A percentile compares a stretch with the other conserved stretches of the same genome.
Evolutionary conservation across 306 rosid species (phyloP).

Genomic region (Cucurbita argyrosperma): DNA sequence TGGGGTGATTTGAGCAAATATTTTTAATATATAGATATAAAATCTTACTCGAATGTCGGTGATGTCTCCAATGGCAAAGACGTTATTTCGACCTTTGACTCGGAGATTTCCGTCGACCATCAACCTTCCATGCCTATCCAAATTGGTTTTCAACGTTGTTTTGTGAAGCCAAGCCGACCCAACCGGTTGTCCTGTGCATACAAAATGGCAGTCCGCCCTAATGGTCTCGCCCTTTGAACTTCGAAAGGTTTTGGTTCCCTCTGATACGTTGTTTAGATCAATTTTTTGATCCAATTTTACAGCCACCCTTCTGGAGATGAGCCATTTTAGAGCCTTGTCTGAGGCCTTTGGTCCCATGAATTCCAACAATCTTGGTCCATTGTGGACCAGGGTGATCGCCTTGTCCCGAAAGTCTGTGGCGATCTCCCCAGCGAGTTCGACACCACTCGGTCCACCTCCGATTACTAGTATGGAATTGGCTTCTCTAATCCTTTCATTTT

Average conservation of each 20-base stretch:
- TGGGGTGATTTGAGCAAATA: no score
- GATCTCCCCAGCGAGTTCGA: constrained; percentile 79
- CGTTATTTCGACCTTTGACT: constrained; percentile 40
- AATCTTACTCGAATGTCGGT: constrained; percentile 38
- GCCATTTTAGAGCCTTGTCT: constrained; percentile 39
- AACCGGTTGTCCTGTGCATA: constrained; percentile 37
- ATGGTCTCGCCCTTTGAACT: constrained; percentile 48
- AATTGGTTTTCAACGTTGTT: constrained; percentile 21
- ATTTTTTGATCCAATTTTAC: constrained; percentile 47
- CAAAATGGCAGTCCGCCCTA: constrained; percentile 50
- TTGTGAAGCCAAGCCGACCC: constrained; percentile 60
- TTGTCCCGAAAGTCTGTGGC: constrained; percentile 54
- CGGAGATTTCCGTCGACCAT: constrained; percentile 47
- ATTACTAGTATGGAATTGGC: constrained; percentile 58
- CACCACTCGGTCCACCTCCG: constrained; percentile 91
- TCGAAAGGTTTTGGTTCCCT: constrained; percentile 24
- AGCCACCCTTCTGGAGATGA: constrained; percentile 39
- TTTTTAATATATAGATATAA: no score
- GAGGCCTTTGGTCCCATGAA: constrained; percentile 63
- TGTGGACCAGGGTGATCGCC: constrained; percentile 50
- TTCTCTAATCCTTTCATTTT: constrained; percentile 40
- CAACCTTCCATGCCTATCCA: constrained; percentile 46
- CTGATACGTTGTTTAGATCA: constrained; percentile 9
- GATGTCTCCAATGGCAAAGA: constrained; percentile 72
- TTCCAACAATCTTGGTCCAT: constrained; percentile 58